Percentiles rank a stretch among this genome's conserved stretches.
Evolutionary conservation across 2,329 filamentous ascomycete genomes (phyloP).

Genomic region (Harringtonia aguacate): DNA sequence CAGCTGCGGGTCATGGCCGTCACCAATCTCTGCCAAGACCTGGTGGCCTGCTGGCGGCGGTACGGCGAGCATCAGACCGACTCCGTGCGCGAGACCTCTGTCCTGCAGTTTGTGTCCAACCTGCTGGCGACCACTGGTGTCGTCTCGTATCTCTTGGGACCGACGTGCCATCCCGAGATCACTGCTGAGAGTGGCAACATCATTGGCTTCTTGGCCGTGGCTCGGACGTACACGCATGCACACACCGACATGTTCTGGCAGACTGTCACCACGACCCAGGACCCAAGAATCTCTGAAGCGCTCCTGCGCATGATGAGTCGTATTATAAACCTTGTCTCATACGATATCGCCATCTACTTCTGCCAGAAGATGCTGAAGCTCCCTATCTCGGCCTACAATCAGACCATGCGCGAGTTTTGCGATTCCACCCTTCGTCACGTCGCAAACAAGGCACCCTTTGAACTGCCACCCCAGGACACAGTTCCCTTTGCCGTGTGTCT

Average conservation of each 20-base stretch:
- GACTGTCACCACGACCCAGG: constrained; percentile 69
- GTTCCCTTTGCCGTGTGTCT: constrained; percentile 44
- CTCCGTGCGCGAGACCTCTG: constrained; percentile 22
- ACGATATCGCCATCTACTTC: constrained; percentile 48
- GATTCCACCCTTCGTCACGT: constrained; percentile 42
- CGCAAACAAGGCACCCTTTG: constrained; percentile 24
- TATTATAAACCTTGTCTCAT: constrained; percentile 37
- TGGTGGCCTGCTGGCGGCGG: constrained; percentile 56
- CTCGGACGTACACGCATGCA: constrained; percentile 55
- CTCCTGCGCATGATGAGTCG: constrained; percentile 53
- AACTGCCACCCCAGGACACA: constrained; percentile 18
- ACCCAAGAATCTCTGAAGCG: constrained; percentile 74
- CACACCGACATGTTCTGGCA: constrained; percentile 80
- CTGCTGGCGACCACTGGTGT: constrained; percentile 61
- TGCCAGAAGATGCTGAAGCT: constrained; percentile 59
- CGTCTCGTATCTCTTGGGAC: constrained; percentile 77
- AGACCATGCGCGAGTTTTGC: constrained; percentile 51
- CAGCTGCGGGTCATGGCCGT: constrained; percentile 75
- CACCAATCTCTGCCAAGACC: constrained; percentile 57
- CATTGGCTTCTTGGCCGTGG: constrained; percentile 76
- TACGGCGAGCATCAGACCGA: constrained; percentile 35
- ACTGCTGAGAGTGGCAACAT: constrained; percentile 75
- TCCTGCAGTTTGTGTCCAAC: constrained; percentile 57
- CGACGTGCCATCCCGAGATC: constrained; percentile 86
- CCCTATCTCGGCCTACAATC: constrained; percentile 52